Percentiles rank a stretch among this genome's conserved stretches.
Conservation (phyloP, 441 rosid species). For the Populus tomentosa region DNA sequence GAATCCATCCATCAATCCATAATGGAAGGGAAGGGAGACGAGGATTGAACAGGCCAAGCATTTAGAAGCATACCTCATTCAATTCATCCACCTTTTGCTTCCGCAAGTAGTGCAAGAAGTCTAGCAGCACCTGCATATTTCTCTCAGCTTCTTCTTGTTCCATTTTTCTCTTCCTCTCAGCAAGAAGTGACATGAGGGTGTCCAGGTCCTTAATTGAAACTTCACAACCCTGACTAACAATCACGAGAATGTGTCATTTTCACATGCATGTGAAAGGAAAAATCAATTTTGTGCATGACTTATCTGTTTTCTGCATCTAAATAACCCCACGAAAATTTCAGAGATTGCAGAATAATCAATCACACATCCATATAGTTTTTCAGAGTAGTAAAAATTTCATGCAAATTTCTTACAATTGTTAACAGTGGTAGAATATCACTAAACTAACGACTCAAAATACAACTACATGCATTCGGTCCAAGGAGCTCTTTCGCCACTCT, state of each 20-base stretch:
- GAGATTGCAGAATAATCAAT: not conserved
- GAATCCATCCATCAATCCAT: not conserved
- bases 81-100: constrained; percentile 94
- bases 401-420: not conserved
- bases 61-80: constrained; percentile 56
- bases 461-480: not conserved
- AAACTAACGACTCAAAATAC: not conserved
- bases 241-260: constrained; percentile 33
- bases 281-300: not conserved
- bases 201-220: constrained; percentile 90
- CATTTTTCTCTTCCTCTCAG: constrained; percentile 94
- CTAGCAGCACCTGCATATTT: constrained; percentile 95
- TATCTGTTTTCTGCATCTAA: not conserved
- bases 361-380: not conserved
- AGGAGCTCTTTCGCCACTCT: not conserved
- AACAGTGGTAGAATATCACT: not conserved
- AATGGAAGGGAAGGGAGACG: not conserved
- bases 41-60: not conserved
- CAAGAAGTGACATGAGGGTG: constrained; percentile 58
- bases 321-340: not conserved
- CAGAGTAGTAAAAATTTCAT: not conserved
- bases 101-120: constrained; percentile 79
- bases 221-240: constrained; percentile 78
- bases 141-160: constrained; percentile 99
- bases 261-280: not conserved